These are phyloP conservation scores for Penicillium sp. DNA, from an alignment of 2,329 filamentous ascomycete species.

Conservation along the genomic window DNA sequence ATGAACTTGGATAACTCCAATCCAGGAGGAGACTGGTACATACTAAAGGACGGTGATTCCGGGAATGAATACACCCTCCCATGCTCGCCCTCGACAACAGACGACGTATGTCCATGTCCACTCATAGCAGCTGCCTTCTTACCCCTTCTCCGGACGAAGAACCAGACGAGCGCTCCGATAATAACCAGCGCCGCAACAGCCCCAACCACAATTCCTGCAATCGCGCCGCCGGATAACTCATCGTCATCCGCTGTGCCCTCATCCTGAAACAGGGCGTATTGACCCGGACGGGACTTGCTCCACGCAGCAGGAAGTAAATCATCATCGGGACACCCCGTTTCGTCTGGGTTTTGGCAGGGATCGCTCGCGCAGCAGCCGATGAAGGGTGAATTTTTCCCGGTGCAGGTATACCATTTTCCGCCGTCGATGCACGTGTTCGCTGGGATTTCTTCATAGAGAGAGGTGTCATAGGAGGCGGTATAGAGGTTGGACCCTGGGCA, in stretches of 20 bases:
- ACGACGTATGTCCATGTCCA: conserved; percentile 5
- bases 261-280: conserved; percentile 6
- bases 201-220: conserved; percentile 11
- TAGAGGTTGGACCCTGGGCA: conserved; percentile 50
- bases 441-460: conserved; percentile 1
- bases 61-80: conserved; percentile 7
- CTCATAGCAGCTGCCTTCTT: conserved; percentile 9
- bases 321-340: not conserved
- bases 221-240: conserved; percentile 9
- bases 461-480: conserved; percentile 24
- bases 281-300: not conserved
- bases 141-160: conserved; percentile 7
- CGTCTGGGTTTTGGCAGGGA: not conserved
- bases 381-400: not conserved
- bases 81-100: conserved; percentile 8
- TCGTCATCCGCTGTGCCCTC: conserved; percentile 5
- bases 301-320: conserved; percentile 2
- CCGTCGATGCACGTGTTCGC: conserved; percentile 3
- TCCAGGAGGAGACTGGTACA: conserved; percentile 3
- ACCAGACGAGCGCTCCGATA: conserved; percentile 9
- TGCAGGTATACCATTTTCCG: conserved; percentile 5
- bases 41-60: conserved; percentile 4
- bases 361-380: conserved; percentile 2
- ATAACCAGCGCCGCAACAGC: conserved; percentile 12
- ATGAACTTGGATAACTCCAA: conserved; percentile 5